These are phyloP conservation scores for Suhomyces bolitotheri DNA, from an alignment of 1,139 yeast species.

Conservation along the genomic window DNA sequence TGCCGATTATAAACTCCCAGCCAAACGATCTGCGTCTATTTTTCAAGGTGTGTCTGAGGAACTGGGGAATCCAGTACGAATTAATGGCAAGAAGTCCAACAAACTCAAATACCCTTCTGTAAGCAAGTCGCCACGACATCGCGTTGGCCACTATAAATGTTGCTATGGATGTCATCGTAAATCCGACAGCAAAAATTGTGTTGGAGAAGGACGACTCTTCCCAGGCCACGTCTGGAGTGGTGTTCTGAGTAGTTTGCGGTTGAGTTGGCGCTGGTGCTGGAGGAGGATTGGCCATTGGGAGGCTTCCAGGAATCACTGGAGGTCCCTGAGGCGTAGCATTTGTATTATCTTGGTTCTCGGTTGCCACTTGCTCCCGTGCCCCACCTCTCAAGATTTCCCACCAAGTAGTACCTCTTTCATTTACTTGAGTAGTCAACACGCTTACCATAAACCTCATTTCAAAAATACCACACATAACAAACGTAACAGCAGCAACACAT, in stretches of 20 bases:
- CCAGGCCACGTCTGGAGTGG: conserved; percentile 14
- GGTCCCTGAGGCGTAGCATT: conserved; percentile 1
- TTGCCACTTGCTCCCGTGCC: conserved; percentile 15
- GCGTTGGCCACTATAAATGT: conserved; percentile 61
- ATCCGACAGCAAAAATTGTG: conserved; percentile 61
- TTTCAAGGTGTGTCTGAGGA: conserved; percentile 71
- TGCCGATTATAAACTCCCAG: conserved; percentile 72
- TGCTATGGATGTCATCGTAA: conserved; percentile 58
- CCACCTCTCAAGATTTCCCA: conserved; percentile 62
- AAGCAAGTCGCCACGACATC: conserved; percentile 60
- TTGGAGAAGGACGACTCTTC: conserved; percentile 60
- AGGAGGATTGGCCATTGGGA: conserved; percentile 8
- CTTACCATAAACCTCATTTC: conserved; percentile 75
- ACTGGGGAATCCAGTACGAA: conserved; percentile 92
- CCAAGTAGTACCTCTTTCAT: conserved; percentile 67
- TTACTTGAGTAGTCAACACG: conserved; percentile 70
- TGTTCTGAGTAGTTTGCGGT: not conserved
- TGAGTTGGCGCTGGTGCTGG: conserved; percentile 7
- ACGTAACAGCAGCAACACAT: conserved; percentile 68
- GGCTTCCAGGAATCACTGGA: conserved; percentile 4
- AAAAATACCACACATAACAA: conserved; percentile 71
- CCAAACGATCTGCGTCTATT: conserved; percentile 67
- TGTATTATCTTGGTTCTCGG: not conserved
- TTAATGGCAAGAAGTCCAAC: conserved; percentile 51
- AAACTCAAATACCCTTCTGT: conserved; percentile 61